Percentiles rank a stretch among this genome's conserved stretches.
These are phyloP conservation scores for Phytophthora idaei DNA, from an alignment of 352 stramenopile genomes.

Conservation along the genomic window DNA sequence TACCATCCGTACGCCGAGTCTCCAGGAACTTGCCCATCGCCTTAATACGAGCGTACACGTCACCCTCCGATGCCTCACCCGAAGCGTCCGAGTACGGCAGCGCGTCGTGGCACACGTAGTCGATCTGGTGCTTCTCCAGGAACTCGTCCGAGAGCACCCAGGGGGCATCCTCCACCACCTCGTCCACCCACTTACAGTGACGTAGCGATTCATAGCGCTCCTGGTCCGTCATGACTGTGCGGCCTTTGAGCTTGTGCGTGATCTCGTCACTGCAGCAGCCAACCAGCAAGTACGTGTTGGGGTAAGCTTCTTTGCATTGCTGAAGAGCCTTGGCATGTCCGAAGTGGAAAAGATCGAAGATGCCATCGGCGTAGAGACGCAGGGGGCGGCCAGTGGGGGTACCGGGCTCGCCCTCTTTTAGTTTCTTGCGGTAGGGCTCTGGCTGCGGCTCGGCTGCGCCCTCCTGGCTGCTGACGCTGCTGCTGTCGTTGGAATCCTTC, in stretches of 20 bases:
- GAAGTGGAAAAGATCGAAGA: constrained; percentile 92
- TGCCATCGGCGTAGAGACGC: constrained; percentile 87
- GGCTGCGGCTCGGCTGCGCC: constrained; percentile 31
- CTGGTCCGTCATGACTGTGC: constrained; percentile 88
- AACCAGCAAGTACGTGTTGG: constrained; percentile 86
- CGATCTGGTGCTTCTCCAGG: constrained; percentile 83
- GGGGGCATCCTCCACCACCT: constrained; percentile 87
- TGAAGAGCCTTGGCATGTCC: constrained; percentile 87
- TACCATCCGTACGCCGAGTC: constrained; percentile 85
- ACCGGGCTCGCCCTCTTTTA: constrained; percentile 70
- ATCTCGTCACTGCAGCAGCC: constrained; percentile 88
- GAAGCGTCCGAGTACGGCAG: constrained; percentile 85
- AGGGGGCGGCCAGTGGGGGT: constrained; percentile 78
- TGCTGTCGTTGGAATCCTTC: constrained; percentile 32
- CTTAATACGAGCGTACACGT: constrained; percentile 90
- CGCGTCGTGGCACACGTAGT: constrained; percentile 90
- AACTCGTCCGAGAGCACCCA: constrained; percentile 89
- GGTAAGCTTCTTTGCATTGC: constrained; percentile 88
- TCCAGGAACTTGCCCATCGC: constrained; percentile 87
- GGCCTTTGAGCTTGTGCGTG: constrained; percentile 88
- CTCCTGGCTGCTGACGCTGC: constrained; percentile 34
- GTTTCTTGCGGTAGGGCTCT: constrained; percentile 63
- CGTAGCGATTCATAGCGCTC: constrained; percentile 87
- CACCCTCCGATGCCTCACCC: constrained; percentile 69
- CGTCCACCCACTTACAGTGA: constrained; percentile 89